These are phyloP conservation scores for Massariosphaeria phaeospora DNA, from an alignment of 495 filamentous ascomycete species.

Conservation along the genomic window DNA sequence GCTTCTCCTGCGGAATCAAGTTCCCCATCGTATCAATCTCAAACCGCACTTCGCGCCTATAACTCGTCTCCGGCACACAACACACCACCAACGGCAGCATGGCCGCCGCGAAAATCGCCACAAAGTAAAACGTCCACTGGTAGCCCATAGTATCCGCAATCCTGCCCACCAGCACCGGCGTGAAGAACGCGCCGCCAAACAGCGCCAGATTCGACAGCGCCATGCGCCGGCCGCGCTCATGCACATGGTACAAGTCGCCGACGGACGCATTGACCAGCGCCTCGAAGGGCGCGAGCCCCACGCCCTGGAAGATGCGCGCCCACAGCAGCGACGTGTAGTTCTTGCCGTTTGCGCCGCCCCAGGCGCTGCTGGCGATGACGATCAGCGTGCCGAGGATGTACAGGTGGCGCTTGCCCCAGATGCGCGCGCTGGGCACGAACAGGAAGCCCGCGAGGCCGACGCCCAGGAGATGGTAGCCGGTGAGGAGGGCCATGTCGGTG, in stretches of 20 bases:
- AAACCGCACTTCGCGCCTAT: slow-evolving; percentile 55
- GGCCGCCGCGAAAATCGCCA: slow-evolving; percentile 44
- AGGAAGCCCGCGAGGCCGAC: slow-evolving; percentile 74
- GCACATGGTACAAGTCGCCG: slow-evolving; percentile 35
- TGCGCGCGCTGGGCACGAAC: slow-evolving; percentile 79
- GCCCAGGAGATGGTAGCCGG: slow-evolving; percentile 81
- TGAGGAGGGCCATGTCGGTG: slow-evolving; percentile 70
- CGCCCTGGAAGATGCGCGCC: slow-evolving; percentile 50
- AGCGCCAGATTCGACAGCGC: slow-evolving; percentile 81
- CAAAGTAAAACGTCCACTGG: slow-evolving; percentile 50
- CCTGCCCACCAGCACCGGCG: slow-evolving; percentile 80
- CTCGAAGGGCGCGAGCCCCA: slow-evolving; percentile 46
- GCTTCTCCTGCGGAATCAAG: slow-evolving; percentile 10
- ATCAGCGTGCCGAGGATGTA: slow-evolving; percentile 76
- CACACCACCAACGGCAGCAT: slow-evolving; percentile 50
- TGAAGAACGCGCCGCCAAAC: slow-evolving; percentile 89
- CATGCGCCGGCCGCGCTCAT: slow-evolving; percentile 85
- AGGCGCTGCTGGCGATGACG: slow-evolving; percentile 64
- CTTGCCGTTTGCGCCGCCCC: slow-evolving; percentile 66
- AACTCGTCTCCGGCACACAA: slow-evolving; percentile 84
- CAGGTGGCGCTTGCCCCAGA: slow-evolving; percentile 88
- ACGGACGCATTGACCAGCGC: slow-evolving; percentile 45
- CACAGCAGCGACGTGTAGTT: slow-evolving; percentile 68
- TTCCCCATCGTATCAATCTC: slow-evolving; percentile 48
- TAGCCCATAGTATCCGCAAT: slow-evolving; percentile 72